Evolutionary conservation across 441 rosid genomes (phyloP).

Genomic region (Jatropha podagrica): DNA sequence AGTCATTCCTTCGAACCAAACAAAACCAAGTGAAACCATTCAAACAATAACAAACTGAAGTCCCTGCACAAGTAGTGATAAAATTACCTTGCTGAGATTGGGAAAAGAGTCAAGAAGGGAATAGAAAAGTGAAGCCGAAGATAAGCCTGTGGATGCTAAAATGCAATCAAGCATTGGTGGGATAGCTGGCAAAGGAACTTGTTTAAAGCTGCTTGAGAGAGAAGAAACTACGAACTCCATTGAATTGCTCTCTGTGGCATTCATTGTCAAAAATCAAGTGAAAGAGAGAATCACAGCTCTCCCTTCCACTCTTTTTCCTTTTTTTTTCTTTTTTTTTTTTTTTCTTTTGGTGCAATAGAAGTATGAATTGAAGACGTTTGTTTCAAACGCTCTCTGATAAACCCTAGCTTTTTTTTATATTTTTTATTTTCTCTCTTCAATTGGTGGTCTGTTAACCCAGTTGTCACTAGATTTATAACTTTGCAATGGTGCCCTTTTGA

Average conservation of each 20-base stretch:
- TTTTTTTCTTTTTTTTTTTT: too few relatives aligned
- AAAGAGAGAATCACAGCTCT: too few relatives aligned
- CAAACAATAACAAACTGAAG: not conserved
- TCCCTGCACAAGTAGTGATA: not conserved
- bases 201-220: conserved; percentile 55
- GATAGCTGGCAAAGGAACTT: conserved; percentile 65
- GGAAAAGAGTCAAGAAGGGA: conserved; percentile 52
- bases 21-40: not conserved
- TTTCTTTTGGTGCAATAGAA: too few relatives aligned
- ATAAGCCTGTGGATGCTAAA: conserved; percentile 55
- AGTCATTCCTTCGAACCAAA: not conserved
- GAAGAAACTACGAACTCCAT: conserved; percentile 49
- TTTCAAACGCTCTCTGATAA: too few relatives aligned
- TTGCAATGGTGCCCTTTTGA: too few relatives aligned
- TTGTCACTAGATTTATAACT: too few relatives aligned
- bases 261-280: conserved; percentile 20
- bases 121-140: conserved; percentile 59
- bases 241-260: conserved; percentile 22
- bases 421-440: too few relatives aligned
- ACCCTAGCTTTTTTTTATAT: too few relatives aligned
- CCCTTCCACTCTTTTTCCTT: too few relatives aligned
- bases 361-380: too few relatives aligned
- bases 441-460: too few relatives aligned
- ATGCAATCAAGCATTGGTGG: conserved; percentile 83
- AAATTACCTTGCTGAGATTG: conserved; percentile 40